Evolutionary conservation across 2,329 filamentous ascomycete species (phyloP), one percentile per base, ranked within the genome.

Genomic region (Rasamsonia emersonii): DNA sequence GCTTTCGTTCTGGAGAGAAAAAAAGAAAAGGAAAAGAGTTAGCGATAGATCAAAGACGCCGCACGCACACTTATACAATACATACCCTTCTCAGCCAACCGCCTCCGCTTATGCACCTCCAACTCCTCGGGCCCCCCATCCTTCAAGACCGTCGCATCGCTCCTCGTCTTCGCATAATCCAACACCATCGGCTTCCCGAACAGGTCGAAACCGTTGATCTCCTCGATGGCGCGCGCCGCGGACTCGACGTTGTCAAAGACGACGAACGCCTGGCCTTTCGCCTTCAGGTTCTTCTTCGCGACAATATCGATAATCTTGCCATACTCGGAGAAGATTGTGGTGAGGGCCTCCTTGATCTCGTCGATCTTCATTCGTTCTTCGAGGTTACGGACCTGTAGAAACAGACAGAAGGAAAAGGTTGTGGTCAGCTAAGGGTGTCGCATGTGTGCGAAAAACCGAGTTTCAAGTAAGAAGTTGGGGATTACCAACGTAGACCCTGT

Each of bases 241-340:
- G 79, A 75, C 34, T 86, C 82, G n/a, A 80, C 67, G 39, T 69
- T 73, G 47, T 93, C 86, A 56, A 86, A 96, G 27, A 96, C 86
- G 30, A 98, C 65, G 54, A 98, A 98, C 1, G 91, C 91, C 62
- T 98, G 91, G 9, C 91, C 91, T 57, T 93, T 95, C 25, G 86
- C 84, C 56, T 84, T 88, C 18, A 96, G 62, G 58, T 93, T 95
- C 42, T 76, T 85, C 67, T 93, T 93, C 26, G 84, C 84, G 38
- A 93, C 74, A 31, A 94, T 75, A 41, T 94, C 86, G 46, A 93
- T 64, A 39, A 94, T 76, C 36, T 69, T 79, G 42, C 91, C 91
- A 60, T 91, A 95, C 59, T 93, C 84, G 41, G 78, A 78, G 64
- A 96, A 96, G 50, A 96, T 71, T 41, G 79, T 77, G 14, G 63